Percentiles rank a stretch among this genome's conserved stretches.
phyloP scores from a whole-genome alignment of 2,329 filamentous ascomycete species.

The Cytospora leucostoma region DNA sequence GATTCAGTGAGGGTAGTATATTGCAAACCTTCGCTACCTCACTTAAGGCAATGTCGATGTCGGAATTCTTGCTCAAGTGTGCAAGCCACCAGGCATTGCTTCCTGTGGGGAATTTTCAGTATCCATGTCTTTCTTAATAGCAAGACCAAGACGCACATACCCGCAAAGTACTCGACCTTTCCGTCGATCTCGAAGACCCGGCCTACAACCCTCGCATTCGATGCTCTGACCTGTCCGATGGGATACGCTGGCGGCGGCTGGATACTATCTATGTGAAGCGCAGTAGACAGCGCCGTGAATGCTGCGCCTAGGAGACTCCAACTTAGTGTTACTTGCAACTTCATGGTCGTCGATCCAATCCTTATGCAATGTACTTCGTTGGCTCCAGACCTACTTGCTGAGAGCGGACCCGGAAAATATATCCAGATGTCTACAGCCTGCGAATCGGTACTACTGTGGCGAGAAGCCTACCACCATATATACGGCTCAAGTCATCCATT shows the following conservation, averaged over 20 bases:
- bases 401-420: neutral
- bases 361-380: neutral
- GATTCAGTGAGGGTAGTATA: neutral
- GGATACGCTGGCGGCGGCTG: conserved; percentile 21
- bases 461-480: neutral
- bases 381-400: neutral
- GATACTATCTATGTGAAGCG: conserved; percentile 17
- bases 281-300: conserved; percentile 1
- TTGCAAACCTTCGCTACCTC: conserved; percentile 23
- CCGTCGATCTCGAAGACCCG: conserved; percentile 22
- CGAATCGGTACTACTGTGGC: neutral
- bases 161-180: conserved; percentile 21
- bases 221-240: conserved; percentile 12
- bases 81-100: conserved; percentile 28
- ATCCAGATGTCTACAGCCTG: neutral
- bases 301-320: conserved; percentile 5
- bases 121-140: neutral
- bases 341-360: conserved; percentile 4
- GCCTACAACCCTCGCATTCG: conserved; percentile 21
- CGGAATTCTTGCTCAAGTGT: conserved; percentile 48
- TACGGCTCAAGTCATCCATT: neutral
- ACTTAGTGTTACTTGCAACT: neutral
- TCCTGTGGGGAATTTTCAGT: neutral
- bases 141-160: neutral
- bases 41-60: conserved; percentile 50